Evolutionary conservation across 176 grass and related monocot species (phyloP), one percentile per base, ranked within the genome.

Genomic region (Puya raimondii): DNA sequence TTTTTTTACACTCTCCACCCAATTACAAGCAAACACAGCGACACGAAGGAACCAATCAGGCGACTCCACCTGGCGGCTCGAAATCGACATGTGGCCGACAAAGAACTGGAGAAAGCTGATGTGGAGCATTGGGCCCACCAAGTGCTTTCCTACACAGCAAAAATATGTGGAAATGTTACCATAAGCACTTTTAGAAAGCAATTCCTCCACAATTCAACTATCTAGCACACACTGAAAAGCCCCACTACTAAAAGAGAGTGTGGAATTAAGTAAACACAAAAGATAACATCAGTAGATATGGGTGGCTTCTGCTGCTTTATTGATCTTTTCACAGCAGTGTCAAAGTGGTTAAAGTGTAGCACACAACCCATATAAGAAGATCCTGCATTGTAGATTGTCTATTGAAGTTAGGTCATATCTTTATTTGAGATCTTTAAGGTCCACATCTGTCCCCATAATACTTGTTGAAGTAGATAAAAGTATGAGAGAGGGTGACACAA

Each of bases 21-120:
- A 61, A 61, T 61, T 61, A 61, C 4, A 9, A 21, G 56, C 16
- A 21, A 20, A 61, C 21, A 61, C 17, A 20, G 8, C 56, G 5
- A 61, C 56, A n/a, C 56, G 14, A 61, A n/a, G 56, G 17, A 16
- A 61, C 56, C 1, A 61, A 61, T 61, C 11, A n/a, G 56, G 17
- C 16, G 56, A 2, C 56, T 61, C 56, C 56, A 61, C n/a, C 9
- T 22, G 56, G 56, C 56, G 1, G 14, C 9, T 2, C 2, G 56
- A 61, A 20, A 61, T 61, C 56, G 56, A 61, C 56, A 61, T 16
- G 56, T 61, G 56, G 56, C 56, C 56, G 56, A 61, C 56, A 61
- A 61, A 61, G 56, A 22, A 22, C 56, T 10, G 10, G 16, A 18
- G n/a, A 61, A 42, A 61, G 56, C 56, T 61, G 56, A 61, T 10